phyloP scores from a whole-genome alignment of 306 rosid genomes.

The Crataegus laevigata region DNA sequence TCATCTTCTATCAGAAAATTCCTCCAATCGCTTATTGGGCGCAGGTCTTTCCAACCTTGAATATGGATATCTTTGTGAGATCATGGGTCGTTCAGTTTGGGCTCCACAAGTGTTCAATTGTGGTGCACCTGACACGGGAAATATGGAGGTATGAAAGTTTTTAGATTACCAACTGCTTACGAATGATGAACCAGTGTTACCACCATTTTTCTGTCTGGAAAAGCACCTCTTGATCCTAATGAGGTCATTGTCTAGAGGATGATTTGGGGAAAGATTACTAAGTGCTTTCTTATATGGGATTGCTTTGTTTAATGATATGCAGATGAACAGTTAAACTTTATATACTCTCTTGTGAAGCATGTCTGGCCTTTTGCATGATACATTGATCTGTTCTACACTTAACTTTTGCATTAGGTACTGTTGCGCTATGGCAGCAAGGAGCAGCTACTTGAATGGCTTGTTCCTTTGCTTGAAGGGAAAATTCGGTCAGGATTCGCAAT shows the following conservation, averaged over 20 bases:
- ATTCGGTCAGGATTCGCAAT: slow-evolving; percentile 93
- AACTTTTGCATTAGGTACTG: slow-evolving; percentile 56
- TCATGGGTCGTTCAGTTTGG: slow-evolving; percentile 93
- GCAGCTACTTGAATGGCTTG: slow-evolving; percentile 72
- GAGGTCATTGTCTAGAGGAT: background rate
- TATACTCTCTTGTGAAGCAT: background rate
- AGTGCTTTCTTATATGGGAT: background rate
- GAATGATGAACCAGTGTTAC: slow-evolving; percentile 1
- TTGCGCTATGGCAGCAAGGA: slow-evolving; percentile 80
- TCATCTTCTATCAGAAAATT: slow-evolving; percentile 28
- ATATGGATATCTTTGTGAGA: slow-evolving; percentile 93
- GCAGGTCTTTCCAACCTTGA: slow-evolving; percentile 95
- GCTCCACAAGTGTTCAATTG: slow-evolving; percentile 96
- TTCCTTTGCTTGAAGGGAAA: slow-evolving; percentile 91
- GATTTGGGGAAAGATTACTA: background rate
- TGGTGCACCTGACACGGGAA: slow-evolving; percentile 93
- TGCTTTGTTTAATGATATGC: background rate
- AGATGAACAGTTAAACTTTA: background rate
- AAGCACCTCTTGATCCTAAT: background rate
- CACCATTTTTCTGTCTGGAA: background rate
- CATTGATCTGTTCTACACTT: slow-evolving; percentile 6
- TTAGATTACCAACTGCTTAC: slow-evolving; percentile 6
- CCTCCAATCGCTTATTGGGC: slow-evolving; percentile 56
- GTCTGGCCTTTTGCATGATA: slow-evolving; percentile 3
- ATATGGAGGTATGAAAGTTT: slow-evolving; percentile 79